Evolutionary conservation across 139 green algal species (phyloP).

Genomic region (Tetradesmus lagerheimii): DNA sequence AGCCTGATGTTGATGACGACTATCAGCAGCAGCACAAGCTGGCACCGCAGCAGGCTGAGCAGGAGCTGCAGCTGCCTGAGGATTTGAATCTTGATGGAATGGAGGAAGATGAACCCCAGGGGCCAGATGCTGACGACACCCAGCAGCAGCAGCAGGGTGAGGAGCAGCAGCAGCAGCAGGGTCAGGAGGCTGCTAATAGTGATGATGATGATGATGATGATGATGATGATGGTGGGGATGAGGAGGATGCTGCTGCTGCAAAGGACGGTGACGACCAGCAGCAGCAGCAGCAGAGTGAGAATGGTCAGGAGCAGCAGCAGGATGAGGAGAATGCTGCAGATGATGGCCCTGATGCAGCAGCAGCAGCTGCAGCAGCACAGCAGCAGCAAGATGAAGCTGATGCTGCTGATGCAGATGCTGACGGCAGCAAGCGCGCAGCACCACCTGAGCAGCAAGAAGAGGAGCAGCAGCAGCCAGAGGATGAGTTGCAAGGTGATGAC

Average conservation of each 20-base stretch:
- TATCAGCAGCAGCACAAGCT: constrained; percentile 50
- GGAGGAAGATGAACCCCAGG: constrained; percentile 58
- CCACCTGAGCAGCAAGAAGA: constrained; percentile 50
- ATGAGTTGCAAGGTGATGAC: constrained; percentile 46
- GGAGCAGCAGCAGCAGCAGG: constrained; percentile 49
- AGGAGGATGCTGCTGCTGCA: constrained; percentile 42
- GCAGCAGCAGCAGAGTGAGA: constrained; percentile 49
- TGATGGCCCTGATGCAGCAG: constrained; percentile 17
- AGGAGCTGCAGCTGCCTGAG: constrained; percentile 87
- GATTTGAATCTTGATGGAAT: constrained; percentile 89
- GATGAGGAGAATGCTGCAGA: constrained; percentile 3
- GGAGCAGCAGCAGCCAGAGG: constrained; percentile 43
- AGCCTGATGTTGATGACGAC: constrained; percentile 52
- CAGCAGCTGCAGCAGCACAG: constrained; percentile 45
- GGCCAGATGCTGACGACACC: constrained; percentile 41
- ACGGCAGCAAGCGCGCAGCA: constrained; percentile 30
- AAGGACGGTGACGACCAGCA: constrained; percentile 36
- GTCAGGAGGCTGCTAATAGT: constrained; percentile 51
- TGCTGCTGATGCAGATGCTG: constrained; percentile 47
- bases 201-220: constrained; percentile 28
- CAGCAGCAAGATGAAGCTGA: constrained; percentile 63
- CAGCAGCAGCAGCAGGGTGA: constrained; percentile 48
- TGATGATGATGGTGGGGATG: not conserved
- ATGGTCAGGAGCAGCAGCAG: constrained; percentile 29
- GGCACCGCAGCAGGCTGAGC: constrained; percentile 58